Percentiles rank a stretch among this genome's conserved stretches.
Evolutionary conservation across 495 filamentous ascomycete genomes (phyloP).

Genomic region (Evernia prunastri): DNA sequence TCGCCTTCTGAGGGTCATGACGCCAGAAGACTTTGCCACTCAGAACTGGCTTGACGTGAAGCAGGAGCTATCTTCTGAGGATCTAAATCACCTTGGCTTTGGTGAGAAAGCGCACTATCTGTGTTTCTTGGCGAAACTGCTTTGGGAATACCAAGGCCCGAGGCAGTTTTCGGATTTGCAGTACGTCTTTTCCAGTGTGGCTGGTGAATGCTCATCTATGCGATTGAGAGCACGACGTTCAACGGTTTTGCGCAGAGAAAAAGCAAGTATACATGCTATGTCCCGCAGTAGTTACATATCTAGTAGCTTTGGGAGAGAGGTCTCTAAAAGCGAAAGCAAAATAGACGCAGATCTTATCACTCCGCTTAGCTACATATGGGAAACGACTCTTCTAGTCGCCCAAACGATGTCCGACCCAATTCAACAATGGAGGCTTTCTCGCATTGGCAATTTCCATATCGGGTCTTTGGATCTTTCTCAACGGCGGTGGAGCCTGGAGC

Average conservation of each 20-base stretch:
- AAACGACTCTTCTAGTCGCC: neutral
- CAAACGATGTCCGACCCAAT: constrained; percentile 4
- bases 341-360: neutral
- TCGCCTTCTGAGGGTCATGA: neutral
- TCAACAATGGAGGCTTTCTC: neutral
- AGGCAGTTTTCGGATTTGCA: neutral
- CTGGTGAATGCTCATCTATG: neutral
- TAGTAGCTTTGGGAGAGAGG: neutral
- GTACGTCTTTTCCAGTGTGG: neutral
- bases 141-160: neutral
- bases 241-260: neutral
- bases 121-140: neutral
- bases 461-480: neutral
- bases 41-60: neutral
- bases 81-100: neutral
- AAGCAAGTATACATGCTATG: neutral
- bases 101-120: neutral
- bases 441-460: neutral
- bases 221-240: neutral
- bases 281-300: constrained; percentile 3
- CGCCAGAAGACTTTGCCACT: constrained; percentile 1
- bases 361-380: constrained; percentile 2
- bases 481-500: neutral
- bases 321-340: neutral
- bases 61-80: neutral